phyloP scores from a whole-genome alignment of 192 early-diverging fungal genomes.

The Coemansia sp. region DNA sequence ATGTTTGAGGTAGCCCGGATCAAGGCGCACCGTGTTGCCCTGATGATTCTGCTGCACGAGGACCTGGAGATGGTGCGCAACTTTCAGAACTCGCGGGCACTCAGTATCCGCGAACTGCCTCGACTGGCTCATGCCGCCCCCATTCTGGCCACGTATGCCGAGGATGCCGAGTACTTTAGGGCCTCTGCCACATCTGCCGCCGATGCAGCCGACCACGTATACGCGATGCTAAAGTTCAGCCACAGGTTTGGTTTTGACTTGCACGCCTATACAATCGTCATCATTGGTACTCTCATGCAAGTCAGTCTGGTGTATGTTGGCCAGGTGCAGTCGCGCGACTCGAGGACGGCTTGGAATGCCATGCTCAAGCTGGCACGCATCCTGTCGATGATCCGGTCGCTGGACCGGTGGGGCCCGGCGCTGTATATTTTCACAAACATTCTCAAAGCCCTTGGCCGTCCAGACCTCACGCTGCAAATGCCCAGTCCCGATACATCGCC shows the following conservation, averaged over 20 bases:
- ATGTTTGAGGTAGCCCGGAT: constrained; percentile 42
- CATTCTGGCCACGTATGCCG: constrained; percentile 10
- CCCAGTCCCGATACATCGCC: constrained; percentile 41
- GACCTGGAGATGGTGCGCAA: constrained; percentile 51
- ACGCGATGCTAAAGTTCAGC: constrained; percentile 46
- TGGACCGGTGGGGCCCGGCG: constrained; percentile 49
- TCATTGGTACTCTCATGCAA: constrained; percentile 45
- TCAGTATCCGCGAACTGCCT: constrained; percentile 29
- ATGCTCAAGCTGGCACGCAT: constrained; percentile 50
- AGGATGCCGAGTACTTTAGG: constrained; percentile 34
- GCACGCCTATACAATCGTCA: constrained; percentile 35
- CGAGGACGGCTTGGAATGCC: constrained; percentile 38
- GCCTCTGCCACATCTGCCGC: constrained; percentile 14
- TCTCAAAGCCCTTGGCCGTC: constrained; percentile 50
- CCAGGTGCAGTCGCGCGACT: constrained; percentile 37
- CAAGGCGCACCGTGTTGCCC: constrained; percentile 46
- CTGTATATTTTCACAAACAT: constrained; percentile 52
- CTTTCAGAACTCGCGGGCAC: constrained; percentile 45
- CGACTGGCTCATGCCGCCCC: constrained; percentile 9
- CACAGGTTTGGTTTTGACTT: constrained; percentile 46
- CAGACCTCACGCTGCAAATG: constrained; percentile 30
- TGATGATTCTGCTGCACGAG: constrained; percentile 46
- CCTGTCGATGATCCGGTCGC: constrained; percentile 46
- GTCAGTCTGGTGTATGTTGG: constrained; percentile 45
- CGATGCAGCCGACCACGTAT: constrained; percentile 28